Conservation (phyloP, 1,139 yeast genomes). For the Petasospora fabianii region DNA sequence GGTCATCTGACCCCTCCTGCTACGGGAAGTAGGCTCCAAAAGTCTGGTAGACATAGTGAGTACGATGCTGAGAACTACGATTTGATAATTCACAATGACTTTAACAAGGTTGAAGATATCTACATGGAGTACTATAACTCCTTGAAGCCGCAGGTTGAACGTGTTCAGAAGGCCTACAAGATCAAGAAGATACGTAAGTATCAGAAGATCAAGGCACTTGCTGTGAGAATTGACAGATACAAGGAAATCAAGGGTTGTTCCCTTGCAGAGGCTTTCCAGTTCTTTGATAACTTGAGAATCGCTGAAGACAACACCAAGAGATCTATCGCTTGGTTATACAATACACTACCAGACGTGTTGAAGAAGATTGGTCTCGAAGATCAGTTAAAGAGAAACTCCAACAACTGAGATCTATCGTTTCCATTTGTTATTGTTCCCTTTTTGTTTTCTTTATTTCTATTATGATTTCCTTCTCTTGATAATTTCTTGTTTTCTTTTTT, state of each 20-base stretch:
- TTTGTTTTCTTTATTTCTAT: too few relatives aligned
- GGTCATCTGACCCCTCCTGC: constrained; percentile 20
- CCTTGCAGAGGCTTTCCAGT: constrained; percentile 23
- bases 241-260: constrained; percentile 25
- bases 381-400: constrained; percentile 23
- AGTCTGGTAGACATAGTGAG: constrained; percentile 24
- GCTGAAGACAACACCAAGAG: constrained; percentile 26
- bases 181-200: constrained; percentile 29
- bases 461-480: too few relatives aligned
- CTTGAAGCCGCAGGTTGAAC: constrained; percentile 28
- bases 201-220: constrained; percentile 28
- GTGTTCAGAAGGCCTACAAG: constrained; percentile 28
- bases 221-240: constrained; percentile 28
- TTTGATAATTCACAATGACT: constrained; percentile 27
- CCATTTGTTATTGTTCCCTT: too few relatives aligned
- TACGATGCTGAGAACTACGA: constrained; percentile 28
- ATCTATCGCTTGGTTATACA: constrained; percentile 29
- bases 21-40: constrained; percentile 21
- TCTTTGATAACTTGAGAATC: constrained; percentile 26
- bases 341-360: constrained; percentile 26
- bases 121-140: constrained; percentile 27
- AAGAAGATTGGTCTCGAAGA: constrained; percentile 27
- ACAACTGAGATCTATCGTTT: constrained; percentile 5
- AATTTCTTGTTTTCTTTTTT: too few relatives aligned
- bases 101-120: constrained; percentile 27